Conservation (phyloP, 139 green algal genomes). For the Micractinium sp. region DNA sequence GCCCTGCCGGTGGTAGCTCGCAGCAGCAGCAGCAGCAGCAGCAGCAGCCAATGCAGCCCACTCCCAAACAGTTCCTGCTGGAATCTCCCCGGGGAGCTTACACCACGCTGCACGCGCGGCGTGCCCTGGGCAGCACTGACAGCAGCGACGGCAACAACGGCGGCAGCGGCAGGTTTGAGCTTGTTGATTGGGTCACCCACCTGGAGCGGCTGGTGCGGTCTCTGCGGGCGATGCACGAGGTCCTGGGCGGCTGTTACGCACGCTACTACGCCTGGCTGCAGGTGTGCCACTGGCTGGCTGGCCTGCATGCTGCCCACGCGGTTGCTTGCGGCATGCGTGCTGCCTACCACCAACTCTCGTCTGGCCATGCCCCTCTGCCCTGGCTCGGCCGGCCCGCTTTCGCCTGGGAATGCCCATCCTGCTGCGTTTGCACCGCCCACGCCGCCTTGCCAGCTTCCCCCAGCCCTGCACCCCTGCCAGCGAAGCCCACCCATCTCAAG, state of each 20-base stretch:
- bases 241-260: slow-evolving; percentile 1
- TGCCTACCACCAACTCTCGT: too few relatives aligned
- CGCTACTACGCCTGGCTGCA: slow-evolving; percentile 22
- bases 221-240: slow-evolving; percentile 3
- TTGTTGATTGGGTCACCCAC: slow-evolving; percentile 33
- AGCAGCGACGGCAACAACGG: neutral
- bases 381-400: too few relatives aligned
- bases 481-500: neutral
- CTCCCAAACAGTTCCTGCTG: slow-evolving; percentile 2
- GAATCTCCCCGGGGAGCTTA: slow-evolving; percentile 21
- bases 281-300: neutral
- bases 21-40: neutral
- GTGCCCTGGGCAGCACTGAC: neutral
- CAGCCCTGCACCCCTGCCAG: neutral
- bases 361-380: too few relatives aligned
- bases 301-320: too few relatives aligned
- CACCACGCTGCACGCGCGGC: slow-evolving; percentile 22
- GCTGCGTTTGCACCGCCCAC: too few relatives aligned
- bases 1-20: neutral
- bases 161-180: neutral
- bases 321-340: neutral
- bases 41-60: neutral
- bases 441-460: too few relatives aligned
- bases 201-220: slow-evolving; percentile 36
- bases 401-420: too few relatives aligned